phyloP scores from a whole-genome alignment of 139 green algal genomes.

The Micromonas commoda region DNA sequence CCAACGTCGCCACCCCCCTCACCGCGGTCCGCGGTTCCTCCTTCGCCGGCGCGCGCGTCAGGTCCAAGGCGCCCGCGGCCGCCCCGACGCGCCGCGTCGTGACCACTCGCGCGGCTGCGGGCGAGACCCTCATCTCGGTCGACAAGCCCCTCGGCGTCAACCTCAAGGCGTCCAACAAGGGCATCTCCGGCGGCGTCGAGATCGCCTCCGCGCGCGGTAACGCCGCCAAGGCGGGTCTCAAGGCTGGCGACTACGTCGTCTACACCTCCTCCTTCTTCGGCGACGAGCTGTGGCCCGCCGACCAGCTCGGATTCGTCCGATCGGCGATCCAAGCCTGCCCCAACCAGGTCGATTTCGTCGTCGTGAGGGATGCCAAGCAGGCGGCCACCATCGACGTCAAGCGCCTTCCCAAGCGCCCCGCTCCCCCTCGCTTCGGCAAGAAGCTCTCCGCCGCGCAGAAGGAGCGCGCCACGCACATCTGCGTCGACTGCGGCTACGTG shows the following conservation, averaged over 20 bases:
- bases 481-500: constrained; percentile 86
- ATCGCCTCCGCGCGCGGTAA: constrained; percentile 58
- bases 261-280: constrained; percentile 87
- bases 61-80: background rate
- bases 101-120: background rate
- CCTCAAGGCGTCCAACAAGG: constrained; percentile 38
- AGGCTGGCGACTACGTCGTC: constrained; percentile 49
- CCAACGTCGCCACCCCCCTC: background rate
- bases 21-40: background rate
- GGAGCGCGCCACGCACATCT: constrained; percentile 89
- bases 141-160: constrained; percentile 83
- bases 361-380: background rate
- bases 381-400: constrained; percentile 70
- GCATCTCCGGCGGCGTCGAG: constrained; percentile 20
- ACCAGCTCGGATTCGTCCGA: constrained; percentile 51
- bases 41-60: background rate
- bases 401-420: constrained; percentile 82
- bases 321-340: constrained; percentile 44
- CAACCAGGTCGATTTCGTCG: constrained; percentile 24
- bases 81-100: background rate
- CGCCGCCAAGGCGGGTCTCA: constrained; percentile 82
- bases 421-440: constrained; percentile 79
- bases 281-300: constrained; percentile 90
- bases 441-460: constrained; percentile 78
- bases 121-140: constrained; percentile 52